These are phyloP conservation scores for Xanthoconium separans DNA, from an alignment of 1,284 basidiomycete genomes.

Conservation along the genomic window DNA sequence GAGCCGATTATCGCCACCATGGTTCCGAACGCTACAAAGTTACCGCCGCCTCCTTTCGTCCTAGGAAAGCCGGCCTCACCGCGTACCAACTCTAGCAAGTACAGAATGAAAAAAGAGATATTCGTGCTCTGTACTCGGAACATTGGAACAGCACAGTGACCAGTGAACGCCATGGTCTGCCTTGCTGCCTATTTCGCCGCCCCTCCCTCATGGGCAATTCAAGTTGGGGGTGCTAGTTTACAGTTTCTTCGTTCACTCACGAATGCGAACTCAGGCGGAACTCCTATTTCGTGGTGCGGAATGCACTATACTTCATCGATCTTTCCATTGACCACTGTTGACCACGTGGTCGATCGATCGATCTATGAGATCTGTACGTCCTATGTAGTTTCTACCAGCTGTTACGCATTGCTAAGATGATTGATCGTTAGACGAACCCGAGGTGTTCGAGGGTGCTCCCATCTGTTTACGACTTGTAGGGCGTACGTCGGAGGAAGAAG, in stretches of 20 bases:
- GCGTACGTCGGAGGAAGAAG: slow-evolving; percentile 72
- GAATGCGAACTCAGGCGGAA: slow-evolving; percentile 36
- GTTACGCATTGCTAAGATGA: slow-evolving; percentile 6
- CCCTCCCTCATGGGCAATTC: slow-evolving; percentile 51
- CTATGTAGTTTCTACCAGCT: neutral
- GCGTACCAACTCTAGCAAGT: slow-evolving; percentile 59
- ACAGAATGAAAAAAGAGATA: slow-evolving; percentile 43
- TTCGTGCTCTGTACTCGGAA: slow-evolving; percentile 52
- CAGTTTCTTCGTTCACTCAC: neutral
- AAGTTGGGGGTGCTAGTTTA: slow-evolving; percentile 34
- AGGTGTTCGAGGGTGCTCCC: slow-evolving; percentile 57
- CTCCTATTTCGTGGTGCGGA: slow-evolving; percentile 64
- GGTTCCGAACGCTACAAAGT: slow-evolving; percentile 33
- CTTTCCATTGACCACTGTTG: too few relatives aligned
- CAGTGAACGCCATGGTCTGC: slow-evolving; percentile 62
- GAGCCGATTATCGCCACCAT: slow-evolving; percentile 57
- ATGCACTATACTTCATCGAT: slow-evolving; percentile 71
- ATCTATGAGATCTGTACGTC: slow-evolving; percentile 58
- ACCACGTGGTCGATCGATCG: slow-evolving; percentile 49
- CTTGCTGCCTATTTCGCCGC: slow-evolving; percentile 55
- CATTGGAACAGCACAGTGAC: slow-evolving; percentile 56
- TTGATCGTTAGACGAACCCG: slow-evolving; percentile 50
- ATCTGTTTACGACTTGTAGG: slow-evolving; percentile 69
- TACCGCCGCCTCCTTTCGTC: slow-evolving; percentile 20
- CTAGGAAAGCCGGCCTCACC: slow-evolving; percentile 26